These are phyloP conservation scores for Chrysochromulina tobinii DNA, from an alignment of 78 protist genomes.

Conservation along the genomic window DNA sequence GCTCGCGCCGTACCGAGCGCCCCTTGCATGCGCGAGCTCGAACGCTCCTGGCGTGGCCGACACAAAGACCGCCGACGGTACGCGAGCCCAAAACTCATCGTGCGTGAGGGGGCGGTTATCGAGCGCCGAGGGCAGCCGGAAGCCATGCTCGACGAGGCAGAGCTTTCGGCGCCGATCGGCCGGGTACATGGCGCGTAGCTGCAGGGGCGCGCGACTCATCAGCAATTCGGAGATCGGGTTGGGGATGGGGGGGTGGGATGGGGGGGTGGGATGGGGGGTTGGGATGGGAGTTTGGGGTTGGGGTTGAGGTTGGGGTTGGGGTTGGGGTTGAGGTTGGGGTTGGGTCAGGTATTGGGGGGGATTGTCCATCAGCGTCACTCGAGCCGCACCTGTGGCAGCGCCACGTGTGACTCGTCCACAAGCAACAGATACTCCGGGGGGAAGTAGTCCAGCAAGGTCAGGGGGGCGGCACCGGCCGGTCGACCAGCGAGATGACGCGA, in stretches of 20 bases:
- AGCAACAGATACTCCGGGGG: constrained; percentile 28
- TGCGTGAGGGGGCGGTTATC: constrained; percentile 47
- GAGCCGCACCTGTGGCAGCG: background rate
- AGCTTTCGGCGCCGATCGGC: constrained; percentile 29
- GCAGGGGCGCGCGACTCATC: constrained; percentile 20
- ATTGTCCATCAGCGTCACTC: too few relatives aligned
- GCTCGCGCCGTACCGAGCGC: background rate
- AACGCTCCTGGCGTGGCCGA: constrained; percentile 28
- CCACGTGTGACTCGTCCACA: constrained; percentile 16
- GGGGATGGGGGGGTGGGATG: too few relatives aligned
- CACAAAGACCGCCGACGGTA: constrained; percentile 31
- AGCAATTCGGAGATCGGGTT: too few relatives aligned
- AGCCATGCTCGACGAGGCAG: constrained; percentile 34
- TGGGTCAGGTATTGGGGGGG: too few relatives aligned
- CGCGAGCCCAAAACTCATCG: constrained; percentile 19
- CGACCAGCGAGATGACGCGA: constrained; percentile 24
- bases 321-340: too few relatives aligned
- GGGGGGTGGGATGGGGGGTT: too few relatives aligned
- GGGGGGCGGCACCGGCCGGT: constrained; percentile 30
- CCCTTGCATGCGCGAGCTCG: background rate
- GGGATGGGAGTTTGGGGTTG: too few relatives aligned
- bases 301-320: too few relatives aligned
- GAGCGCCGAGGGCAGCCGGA: constrained; percentile 49
- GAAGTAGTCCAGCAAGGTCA: constrained; percentile 31
- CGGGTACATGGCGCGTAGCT: constrained; percentile 28